Percentiles rank a stretch among this genome's conserved stretches.
Evolutionary conservation across 768 basidiomycete species (phyloP).

Genomic region (Scleroderma bovista): DNA sequence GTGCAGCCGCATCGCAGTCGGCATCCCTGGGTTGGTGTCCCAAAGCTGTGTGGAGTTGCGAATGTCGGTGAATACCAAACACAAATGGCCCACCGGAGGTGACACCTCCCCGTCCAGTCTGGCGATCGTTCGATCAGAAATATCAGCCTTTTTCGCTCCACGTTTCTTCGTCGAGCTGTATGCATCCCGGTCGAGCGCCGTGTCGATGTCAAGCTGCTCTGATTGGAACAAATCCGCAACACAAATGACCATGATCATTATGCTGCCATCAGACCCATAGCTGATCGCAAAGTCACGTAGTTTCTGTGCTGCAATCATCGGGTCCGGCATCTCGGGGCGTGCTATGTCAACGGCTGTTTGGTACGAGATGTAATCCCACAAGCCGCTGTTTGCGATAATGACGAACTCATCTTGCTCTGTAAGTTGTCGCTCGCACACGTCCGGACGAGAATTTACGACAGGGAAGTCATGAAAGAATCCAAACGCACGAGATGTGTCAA

Average conservation of each 20-base stretch:
- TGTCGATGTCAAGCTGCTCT: conserved; percentile 32
- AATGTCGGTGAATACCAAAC: conserved; percentile 97
- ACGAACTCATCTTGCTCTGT: conserved; percentile 90
- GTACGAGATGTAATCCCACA: conserved; percentile 93
- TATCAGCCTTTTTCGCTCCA: conserved; percentile 40
- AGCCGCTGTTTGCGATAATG: conserved; percentile 86
- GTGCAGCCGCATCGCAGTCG: conserved; percentile 86
- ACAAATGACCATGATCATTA: conserved; percentile 97
- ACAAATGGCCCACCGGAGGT: conserved; percentile 81
- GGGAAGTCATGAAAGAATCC: conserved; percentile 90
- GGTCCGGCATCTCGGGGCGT: conserved; percentile 58
- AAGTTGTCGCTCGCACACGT: conserved; percentile 63
- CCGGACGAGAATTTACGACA: conserved; percentile 84
- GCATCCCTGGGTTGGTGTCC: conserved; percentile 96
- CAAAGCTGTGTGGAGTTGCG: conserved; percentile 94
- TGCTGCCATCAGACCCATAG: conserved; percentile 88
- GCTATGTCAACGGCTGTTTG: conserved; percentile 98
- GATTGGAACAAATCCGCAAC: conserved; percentile 72
- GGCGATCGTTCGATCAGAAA: conserved; percentile 51
- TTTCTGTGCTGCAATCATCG: conserved; percentile 94
- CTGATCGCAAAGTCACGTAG: conserved; percentile 94
- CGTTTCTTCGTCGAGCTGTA: conserved; percentile 27
- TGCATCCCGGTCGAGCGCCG: conserved; percentile 34
- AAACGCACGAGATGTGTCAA: conserved; percentile 89
- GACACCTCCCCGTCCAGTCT: conserved; percentile 74